A percentile compares a stretch with the other conserved stretches of the same genome.
Evolutionary conservation across 129 eudicot species (phyloP).

Genomic region (Flaveria ramosissima): DNA sequence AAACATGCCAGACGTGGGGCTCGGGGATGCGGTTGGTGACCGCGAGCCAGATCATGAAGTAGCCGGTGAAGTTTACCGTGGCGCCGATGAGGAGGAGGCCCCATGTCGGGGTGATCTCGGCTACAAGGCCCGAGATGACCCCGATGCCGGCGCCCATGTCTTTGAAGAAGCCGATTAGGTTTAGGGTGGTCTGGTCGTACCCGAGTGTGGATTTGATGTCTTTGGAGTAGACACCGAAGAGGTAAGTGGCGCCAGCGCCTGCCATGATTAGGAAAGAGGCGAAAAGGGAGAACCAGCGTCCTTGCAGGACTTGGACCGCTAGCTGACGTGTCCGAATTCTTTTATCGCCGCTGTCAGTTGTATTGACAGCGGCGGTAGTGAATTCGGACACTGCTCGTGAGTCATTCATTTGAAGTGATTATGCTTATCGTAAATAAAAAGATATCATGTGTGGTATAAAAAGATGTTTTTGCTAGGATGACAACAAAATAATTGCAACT

Average conservation of each 20-base stretch:
- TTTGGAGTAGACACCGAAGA: slow-evolving; percentile 79
- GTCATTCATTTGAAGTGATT: neutral
- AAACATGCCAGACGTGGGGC: slow-evolving; percentile 82
- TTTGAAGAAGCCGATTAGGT: slow-evolving; percentile 72
- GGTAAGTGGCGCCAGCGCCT: slow-evolving; percentile 80
- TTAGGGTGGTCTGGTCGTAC: slow-evolving; percentile 83
- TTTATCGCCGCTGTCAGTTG: slow-evolving; percentile 13
- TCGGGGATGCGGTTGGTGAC: slow-evolving; percentile 47
- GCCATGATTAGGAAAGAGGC: slow-evolving; percentile 80
- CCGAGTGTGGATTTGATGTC: slow-evolving; percentile 71
- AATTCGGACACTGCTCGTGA: neutral
- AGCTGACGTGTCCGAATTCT: neutral
- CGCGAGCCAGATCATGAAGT: slow-evolving; percentile 81
- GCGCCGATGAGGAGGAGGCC: slow-evolving; percentile 62
- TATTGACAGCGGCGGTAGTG: neutral
- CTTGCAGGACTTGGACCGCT: slow-evolving; percentile 44
- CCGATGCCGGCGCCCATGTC: slow-evolving; percentile 86
- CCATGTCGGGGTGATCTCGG: slow-evolving; percentile 81
- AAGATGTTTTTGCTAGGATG: neutral
- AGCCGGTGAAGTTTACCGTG: slow-evolving; percentile 68
- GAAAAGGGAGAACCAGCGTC: slow-evolving; percentile 84
- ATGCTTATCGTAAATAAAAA: neutral
- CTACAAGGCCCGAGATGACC: slow-evolving; percentile 68
- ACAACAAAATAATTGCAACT: neutral
- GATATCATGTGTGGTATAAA: neutral